phyloP scores from a whole-genome alignment of 2,329 filamentous ascomycete species.

The Colletotrichum sp. region DNA sequence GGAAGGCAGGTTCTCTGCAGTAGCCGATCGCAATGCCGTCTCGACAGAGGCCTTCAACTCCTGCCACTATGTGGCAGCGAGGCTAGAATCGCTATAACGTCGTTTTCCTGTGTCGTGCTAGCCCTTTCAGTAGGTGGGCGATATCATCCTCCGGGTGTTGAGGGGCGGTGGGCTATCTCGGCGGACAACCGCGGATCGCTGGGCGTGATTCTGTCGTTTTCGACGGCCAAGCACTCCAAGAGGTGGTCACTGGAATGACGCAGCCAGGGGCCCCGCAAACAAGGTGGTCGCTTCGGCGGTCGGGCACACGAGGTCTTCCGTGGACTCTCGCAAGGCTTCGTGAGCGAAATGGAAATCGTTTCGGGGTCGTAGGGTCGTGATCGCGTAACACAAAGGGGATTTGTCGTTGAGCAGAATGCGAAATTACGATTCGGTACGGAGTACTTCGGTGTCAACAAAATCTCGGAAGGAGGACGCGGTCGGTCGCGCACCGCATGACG shows the following conservation, averaged over 20 bases:
- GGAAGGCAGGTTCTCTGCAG: slow-evolving; percentile 5
- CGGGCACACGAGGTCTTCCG: background rate
- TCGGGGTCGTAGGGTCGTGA: slow-evolving; percentile 12
- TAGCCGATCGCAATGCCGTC: background rate
- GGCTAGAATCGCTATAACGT: background rate
- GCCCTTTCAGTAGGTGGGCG: background rate
- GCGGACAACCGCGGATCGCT: background rate
- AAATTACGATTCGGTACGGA: slow-evolving; percentile 11
- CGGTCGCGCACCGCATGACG: slow-evolving; percentile 22
- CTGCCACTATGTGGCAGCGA: background rate
- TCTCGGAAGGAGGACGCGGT: slow-evolving; percentile 21
- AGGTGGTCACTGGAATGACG: slow-evolving; percentile 10
- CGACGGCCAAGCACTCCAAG: background rate
- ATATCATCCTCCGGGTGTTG: background rate
- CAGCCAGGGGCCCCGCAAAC: slow-evolving; percentile 17
- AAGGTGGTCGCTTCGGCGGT: background rate
- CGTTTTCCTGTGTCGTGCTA: background rate
- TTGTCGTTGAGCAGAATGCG: slow-evolving; percentile 15
- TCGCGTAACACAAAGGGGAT: slow-evolving; percentile 19
- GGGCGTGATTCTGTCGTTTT: slow-evolving; percentile 7
- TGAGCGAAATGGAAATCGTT: background rate
- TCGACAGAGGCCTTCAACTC: background rate
- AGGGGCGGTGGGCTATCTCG: background rate
- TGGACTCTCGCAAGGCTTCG: background rate
- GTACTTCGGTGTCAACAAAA: slow-evolving; percentile 22